Base-by-base conservation (phyloP, 176 grass and related monocot genomes). In the Juncus inflexus region DNA sequence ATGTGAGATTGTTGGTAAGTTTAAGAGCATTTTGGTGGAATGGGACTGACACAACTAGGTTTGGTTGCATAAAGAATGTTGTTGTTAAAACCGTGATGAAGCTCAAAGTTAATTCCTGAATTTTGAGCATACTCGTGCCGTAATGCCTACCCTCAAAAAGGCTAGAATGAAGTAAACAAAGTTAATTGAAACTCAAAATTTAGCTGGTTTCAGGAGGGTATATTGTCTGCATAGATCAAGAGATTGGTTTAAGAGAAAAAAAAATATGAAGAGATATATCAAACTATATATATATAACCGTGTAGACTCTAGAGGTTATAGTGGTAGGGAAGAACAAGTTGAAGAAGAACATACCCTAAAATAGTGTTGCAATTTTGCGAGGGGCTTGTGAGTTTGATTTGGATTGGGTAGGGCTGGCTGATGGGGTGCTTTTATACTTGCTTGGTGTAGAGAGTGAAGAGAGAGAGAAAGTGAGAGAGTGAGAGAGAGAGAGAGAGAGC, bases 351-450 rank as follows among this genome's bases (percentile, higher is more conserved):
- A 13, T 42, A 76, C 73, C 62, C 60, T 40, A 64, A 28, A 28
- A 64, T 53, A 56, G 60, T 11, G 60, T 15, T 65, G 45, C 16
- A 40, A 65, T 43, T 39, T 76, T 76, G 50, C 7, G 35, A 10
- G 11, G 61, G 62, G 52, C 12, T 77, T 66, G 51, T 58, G 35
- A 42, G 37, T 57, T 45, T 67, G 63, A 51, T 50, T 50, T 61
- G 16, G 64, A 59, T 76, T 71, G 50, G 73, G 40, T 38, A 77
- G 40, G 40, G 52, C 35, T 61, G 41, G 39, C 19, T 28, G 19
- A 28, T 28, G 19, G 55, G 74, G 62, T 4, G 35, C 37, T 77
- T 77, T 77, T 77, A 77, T 77, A 77, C 40, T 77, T 40, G 73
- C 62, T 53, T 64, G 73, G 68, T 57, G 68, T 35, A 15, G 13